Base-by-base conservation (phyloP, 768 basidiomycete genomes). In the Tylopilus felleus region DNA sequence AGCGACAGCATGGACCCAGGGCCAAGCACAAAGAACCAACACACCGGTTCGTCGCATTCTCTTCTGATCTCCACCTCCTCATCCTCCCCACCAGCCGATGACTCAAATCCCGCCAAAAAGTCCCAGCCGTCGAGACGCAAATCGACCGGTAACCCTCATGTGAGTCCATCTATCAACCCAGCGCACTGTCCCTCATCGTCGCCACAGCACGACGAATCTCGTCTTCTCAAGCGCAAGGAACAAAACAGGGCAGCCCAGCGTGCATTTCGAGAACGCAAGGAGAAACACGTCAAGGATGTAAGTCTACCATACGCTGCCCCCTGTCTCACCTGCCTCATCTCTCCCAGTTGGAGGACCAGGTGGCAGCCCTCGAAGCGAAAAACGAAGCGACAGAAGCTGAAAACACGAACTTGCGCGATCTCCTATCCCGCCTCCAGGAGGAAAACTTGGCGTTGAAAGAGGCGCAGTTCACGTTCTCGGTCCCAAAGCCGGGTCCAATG, bases 201-300 rank as follows among this genome's bases (percentile, higher is more conserved):
- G 51, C 44, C 42, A 33, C 44, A 54, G 46, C 58, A 90, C 72
- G 91, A 94, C 60, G 90, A 92, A 63, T 71, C 78, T 5, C 81
- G 90, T 22, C 72, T 93, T 5, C 57, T 90, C 59, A 95, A 96
- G 67, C 85, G 96, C 58, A 98, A 98, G 74, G 91, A 98, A 63
- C 96, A 98, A 73, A 99, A 99, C 63, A 80, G 96, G 51, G 93
- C 94, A 4, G 96, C 96, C 8, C 97, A 99, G 72, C 85, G 96
- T 49, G 96, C 96, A 1, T 99, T 99, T 77, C 78, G 96, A 51
- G 97, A 98, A 71, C 81, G 96, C 57, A 95, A 98, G 73, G 96
- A 99, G 74, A 93, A 91, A 64, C 94, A 97, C 70, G 92, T 98
- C 60, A 93, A 92, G 68, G 94, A 97, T 68, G 94, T 97, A 65